Evolutionary conservation across 345 rosid genomes (phyloP).

Genomic region (Nasturtium officinale): DNA sequence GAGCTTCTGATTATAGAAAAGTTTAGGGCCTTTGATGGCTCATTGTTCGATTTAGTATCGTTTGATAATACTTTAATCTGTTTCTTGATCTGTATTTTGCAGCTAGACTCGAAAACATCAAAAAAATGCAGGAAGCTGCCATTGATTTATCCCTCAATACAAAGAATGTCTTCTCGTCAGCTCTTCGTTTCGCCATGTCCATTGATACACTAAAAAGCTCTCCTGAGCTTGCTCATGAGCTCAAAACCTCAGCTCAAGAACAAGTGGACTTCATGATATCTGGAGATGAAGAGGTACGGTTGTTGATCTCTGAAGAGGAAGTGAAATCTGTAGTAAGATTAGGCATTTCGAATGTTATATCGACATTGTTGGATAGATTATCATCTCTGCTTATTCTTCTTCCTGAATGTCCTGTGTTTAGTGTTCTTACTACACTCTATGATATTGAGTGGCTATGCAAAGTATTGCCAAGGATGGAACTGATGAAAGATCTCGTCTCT

Average conservation of each 20-base stretch:
- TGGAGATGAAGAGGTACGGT: slow-evolving; percentile 59
- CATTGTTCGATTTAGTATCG: not conserved
- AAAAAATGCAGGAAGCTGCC: slow-evolving; percentile 57
- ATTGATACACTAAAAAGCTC: slow-evolving; percentile 48
- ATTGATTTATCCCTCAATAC: slow-evolving; percentile 47
- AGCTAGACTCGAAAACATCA: slow-evolving; percentile 42
- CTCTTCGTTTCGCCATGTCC: slow-evolving; percentile 76
- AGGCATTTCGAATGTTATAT: slow-evolving; percentile 60
- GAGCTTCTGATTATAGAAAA: slow-evolving; percentile 1
- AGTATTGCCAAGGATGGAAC: slow-evolving; percentile 68
- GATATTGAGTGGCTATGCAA: slow-evolving; percentile 88
- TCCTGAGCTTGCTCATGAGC: slow-evolving; percentile 65
- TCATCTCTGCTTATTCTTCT: slow-evolving; percentile 53
- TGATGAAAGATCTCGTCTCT: slow-evolving; percentile 81
- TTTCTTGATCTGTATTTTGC: slow-evolving; percentile 16
- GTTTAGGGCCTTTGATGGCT: not conserved
- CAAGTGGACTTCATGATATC: slow-evolving; percentile 90
- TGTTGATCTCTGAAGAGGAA: slow-evolving; percentile 65
- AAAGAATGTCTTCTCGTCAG: slow-evolving; percentile 70
- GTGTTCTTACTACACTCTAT: slow-evolving; percentile 46
- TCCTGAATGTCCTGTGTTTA: slow-evolving; percentile 45
- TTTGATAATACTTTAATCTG: not conserved
- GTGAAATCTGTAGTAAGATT: slow-evolving; percentile 60
- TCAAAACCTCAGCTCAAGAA: slow-evolving; percentile 83
- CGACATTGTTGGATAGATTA: slow-evolving; percentile 55